Percentiles rank a stretch among this genome's conserved stretches.
Conservation (phyloP, 805 yeast genomes). For the Zygoascus flipseniorum region DNA sequence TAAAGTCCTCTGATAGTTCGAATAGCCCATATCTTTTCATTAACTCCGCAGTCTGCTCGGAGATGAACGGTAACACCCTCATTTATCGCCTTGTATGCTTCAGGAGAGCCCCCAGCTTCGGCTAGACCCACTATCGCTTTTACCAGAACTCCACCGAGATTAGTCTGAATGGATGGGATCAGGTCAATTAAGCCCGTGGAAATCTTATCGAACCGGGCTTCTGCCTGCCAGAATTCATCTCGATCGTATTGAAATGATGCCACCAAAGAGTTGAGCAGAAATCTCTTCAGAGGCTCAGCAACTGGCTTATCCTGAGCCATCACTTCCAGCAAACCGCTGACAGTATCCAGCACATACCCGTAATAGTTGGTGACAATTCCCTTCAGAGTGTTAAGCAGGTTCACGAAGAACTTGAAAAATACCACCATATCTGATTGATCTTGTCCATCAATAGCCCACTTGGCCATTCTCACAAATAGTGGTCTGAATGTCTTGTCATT, state of each 20-base stretch:
- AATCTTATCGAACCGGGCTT: slow-evolving; percentile 70
- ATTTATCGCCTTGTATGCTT: slow-evolving; percentile 62
- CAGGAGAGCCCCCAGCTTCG: slow-evolving; percentile 48
- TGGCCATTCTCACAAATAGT: slow-evolving; percentile 70
- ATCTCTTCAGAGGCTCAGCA: slow-evolving; percentile 45
- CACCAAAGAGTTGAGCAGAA: slow-evolving; percentile 61
- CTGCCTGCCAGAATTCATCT: slow-evolving; percentile 92
- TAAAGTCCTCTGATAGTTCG: slow-evolving; percentile 72
- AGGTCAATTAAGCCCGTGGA: slow-evolving; percentile 57
- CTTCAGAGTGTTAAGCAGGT: slow-evolving; percentile 72
- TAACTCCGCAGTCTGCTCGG: slow-evolving; percentile 43
- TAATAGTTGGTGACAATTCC: slow-evolving; percentile 83
- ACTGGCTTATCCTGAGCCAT: slow-evolving; percentile 28
- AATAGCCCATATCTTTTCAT: slow-evolving; percentile 72
- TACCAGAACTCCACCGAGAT: slow-evolving; percentile 72
- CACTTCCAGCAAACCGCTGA: slow-evolving; percentile 40
- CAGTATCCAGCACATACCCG: slow-evolving; percentile 77
- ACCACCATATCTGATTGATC: slow-evolving; percentile 55
- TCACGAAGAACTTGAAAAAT: slow-evolving; percentile 79
- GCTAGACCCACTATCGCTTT: slow-evolving; percentile 74
- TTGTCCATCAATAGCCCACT: slow-evolving; percentile 91
- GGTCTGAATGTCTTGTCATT: slow-evolving; percentile 94
- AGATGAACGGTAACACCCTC: slow-evolving; percentile 55
- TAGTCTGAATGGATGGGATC: slow-evolving; percentile 56
- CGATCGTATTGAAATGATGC: slow-evolving; percentile 82